A percentile compares a stretch with the other conserved stretches of the same genome.
Evolutionary conservation across 2,329 filamentous ascomycete species (phyloP).

Genomic region (Trichoderma asperellum): DNA sequence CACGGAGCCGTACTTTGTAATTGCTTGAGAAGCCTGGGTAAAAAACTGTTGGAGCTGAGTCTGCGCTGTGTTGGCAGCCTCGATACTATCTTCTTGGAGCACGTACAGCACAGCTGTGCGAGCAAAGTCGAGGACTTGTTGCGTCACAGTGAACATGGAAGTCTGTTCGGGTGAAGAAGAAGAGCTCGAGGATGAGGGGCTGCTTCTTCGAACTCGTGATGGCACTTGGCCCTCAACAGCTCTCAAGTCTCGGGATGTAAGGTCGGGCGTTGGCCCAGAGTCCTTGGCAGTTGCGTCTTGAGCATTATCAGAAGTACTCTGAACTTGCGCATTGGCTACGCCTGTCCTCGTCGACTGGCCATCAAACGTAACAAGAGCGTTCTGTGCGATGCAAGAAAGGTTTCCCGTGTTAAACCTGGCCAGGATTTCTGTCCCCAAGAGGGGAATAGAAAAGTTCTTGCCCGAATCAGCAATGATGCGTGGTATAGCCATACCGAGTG

Average conservation of each 20-base stretch:
- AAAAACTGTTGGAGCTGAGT: conserved; percentile 60
- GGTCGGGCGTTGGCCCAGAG: conserved; percentile 2
- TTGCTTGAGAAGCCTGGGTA: conserved; percentile 42
- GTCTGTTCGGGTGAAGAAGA: conserved; percentile 15
- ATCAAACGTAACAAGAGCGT: conserved; percentile 84
- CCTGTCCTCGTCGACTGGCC: conserved; percentile 51
- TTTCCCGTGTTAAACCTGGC: conserved; percentile 75
- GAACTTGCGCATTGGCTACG: conserved; percentile 36
- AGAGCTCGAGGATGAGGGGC: conserved; percentile 2
- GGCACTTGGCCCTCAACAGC: not conserved
- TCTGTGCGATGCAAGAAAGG: conserved; percentile 81
- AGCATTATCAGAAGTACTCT: conserved; percentile 32
- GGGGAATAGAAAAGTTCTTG: conserved; percentile 73
- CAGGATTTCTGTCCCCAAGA: conserved; percentile 71
- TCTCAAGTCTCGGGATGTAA: not conserved
- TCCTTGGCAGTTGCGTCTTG: not conserved
- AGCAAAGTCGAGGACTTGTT: conserved; percentile 65
- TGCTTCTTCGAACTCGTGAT: not conserved
- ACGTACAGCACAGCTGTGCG: conserved; percentile 65
- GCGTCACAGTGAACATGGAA: conserved; percentile 53
- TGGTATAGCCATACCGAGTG: conserved; percentile 78
- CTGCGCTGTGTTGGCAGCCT: conserved; percentile 59
- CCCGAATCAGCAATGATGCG: conserved; percentile 69
- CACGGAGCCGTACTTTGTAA: conserved; percentile 38
- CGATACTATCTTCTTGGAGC: conserved; percentile 57